Conservation (phyloP, 257 asterid genomes). For the Nicotiana sylvestris region DNA sequence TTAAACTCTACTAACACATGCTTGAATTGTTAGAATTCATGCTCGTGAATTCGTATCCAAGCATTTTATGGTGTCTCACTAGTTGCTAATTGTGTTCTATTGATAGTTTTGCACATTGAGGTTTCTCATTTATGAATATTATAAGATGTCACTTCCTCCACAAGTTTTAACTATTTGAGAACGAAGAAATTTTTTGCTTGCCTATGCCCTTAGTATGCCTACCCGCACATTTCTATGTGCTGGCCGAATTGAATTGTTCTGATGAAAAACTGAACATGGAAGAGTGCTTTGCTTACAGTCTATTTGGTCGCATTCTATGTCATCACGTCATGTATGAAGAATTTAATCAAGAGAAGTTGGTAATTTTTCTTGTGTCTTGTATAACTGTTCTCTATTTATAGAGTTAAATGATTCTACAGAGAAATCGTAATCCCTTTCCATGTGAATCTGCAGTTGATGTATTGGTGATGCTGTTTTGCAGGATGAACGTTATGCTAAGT, state of each 20-base stretch:
- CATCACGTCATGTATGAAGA: not conserved
- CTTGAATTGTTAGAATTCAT: not conserved
- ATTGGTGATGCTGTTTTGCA: constrained; percentile 30
- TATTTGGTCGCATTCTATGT: not conserved
- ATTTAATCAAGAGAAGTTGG: not conserved
- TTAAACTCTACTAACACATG: not conserved
- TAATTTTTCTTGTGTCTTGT: constrained; percentile 1
- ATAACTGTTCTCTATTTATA: not conserved
- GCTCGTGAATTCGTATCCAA: not conserved
- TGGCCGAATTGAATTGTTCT: not conserved
- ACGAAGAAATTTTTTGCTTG: not conserved
- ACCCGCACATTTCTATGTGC: not conserved
- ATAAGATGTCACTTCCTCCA: not conserved
- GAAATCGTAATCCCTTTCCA: not conserved
- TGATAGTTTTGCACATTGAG: not conserved
- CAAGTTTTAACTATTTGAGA: not conserved
- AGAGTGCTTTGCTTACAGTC: not conserved
- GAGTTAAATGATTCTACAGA: not conserved
- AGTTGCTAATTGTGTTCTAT: not conserved
- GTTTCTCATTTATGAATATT: not conserved
- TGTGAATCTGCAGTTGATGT: constrained; percentile 7
- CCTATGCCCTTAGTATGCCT: not conserved
- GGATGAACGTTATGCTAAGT: constrained; percentile 91
- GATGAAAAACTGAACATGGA: not conserved
- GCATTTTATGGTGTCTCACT: not conserved